phyloP scores from a whole-genome alignment of 768 basidiomycete genomes.

The Cystoderma amianthinum region DNA sequence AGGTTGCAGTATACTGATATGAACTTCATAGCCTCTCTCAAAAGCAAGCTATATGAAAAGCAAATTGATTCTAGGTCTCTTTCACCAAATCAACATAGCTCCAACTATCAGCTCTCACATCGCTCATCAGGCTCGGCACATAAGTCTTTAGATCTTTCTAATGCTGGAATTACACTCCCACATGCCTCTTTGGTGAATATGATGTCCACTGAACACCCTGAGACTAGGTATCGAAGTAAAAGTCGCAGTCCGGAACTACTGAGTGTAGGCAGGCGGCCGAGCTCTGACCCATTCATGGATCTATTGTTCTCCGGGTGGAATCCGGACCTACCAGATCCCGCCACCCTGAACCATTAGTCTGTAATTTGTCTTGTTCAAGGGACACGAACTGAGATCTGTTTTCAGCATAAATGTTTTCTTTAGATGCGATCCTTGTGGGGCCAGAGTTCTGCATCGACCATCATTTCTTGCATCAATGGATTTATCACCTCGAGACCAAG shows the following conservation, averaged over 20 bases:
- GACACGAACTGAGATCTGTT: slow-evolving; percentile 7
- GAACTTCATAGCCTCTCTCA: slow-evolving; percentile 45
- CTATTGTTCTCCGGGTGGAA: slow-evolving; percentile 79
- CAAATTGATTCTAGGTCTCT: slow-evolving; percentile 28
- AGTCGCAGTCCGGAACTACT: slow-evolving; percentile 47
- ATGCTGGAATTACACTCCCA: slow-evolving; percentile 34
- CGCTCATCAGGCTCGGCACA: slow-evolving; percentile 5
- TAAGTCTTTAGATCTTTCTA: slow-evolving; percentile 13
- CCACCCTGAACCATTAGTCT: slow-evolving; percentile 69
- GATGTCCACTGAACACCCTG: slow-evolving; percentile 27
- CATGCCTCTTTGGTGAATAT: slow-evolving; percentile 36
- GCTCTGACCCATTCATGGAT: slow-evolving; percentile 51
- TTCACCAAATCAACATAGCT: slow-evolving; percentile 24
- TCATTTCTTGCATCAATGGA: slow-evolving; percentile 77
- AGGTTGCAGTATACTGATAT: neutral
- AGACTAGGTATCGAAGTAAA: slow-evolving; percentile 31
- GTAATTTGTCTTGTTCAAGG: slow-evolving; percentile 17
- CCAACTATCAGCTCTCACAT: neutral
- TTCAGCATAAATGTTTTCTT: slow-evolving; percentile 83
- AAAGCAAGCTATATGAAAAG: slow-evolving; percentile 53
- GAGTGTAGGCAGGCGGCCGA: slow-evolving; percentile 26
- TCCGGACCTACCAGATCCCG: slow-evolving; percentile 74
- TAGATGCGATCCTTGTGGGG: slow-evolving; percentile 80
- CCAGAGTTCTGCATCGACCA: slow-evolving; percentile 75
- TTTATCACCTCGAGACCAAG: slow-evolving; percentile 71